These are phyloP conservation scores for Chamaenerion angustifolium DNA, from an alignment of 345 rosid genomes.

Conservation along the genomic window DNA sequence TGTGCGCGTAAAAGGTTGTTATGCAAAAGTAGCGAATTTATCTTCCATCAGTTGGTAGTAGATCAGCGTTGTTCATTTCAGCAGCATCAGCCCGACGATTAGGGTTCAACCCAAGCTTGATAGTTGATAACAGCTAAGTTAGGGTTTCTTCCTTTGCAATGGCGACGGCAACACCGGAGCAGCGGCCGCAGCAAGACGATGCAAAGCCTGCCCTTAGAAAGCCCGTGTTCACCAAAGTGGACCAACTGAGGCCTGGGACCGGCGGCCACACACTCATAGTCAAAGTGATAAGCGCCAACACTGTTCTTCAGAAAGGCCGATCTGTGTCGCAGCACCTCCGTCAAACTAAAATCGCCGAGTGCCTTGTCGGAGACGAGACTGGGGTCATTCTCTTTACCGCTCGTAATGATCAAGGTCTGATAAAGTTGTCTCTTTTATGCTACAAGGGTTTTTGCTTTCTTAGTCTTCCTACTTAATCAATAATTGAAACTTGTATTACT, in stretches of 20 bases:
- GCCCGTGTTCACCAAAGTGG: constrained; percentile 35
- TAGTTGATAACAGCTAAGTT: too few species aligned
- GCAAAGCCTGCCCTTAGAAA: constrained; percentile 20
- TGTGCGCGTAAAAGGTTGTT: too few species aligned
- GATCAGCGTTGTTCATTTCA: neutral
- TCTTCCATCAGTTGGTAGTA: neutral
- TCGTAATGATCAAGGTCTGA: constrained; percentile 28
- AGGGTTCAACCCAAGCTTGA: constrained; percentile 7
- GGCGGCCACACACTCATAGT: constrained; percentile 27
- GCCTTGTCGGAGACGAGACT: constrained; percentile 38
- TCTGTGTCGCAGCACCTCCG: constrained; percentile 20
- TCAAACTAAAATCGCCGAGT: constrained; percentile 27
- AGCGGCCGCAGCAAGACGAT: constrained; percentile 4
- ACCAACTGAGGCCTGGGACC: constrained; percentile 33
- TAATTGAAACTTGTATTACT: too few species aligned
- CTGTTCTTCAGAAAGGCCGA: constrained; percentile 22
- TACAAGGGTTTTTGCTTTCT: too few species aligned
- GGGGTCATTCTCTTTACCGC: constrained; percentile 29
- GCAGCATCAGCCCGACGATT: neutral
- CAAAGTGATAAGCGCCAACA: constrained; percentile 18
- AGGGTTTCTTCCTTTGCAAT: neutral
- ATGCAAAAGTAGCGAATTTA: too few species aligned
- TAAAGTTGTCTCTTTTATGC: too few species aligned
- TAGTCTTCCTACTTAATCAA: too few species aligned
- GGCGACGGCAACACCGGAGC: constrained; percentile 9